Evolutionary conservation across 805 yeast genomes (phyloP).

Genomic region (Suhomyces faveliae): DNA sequence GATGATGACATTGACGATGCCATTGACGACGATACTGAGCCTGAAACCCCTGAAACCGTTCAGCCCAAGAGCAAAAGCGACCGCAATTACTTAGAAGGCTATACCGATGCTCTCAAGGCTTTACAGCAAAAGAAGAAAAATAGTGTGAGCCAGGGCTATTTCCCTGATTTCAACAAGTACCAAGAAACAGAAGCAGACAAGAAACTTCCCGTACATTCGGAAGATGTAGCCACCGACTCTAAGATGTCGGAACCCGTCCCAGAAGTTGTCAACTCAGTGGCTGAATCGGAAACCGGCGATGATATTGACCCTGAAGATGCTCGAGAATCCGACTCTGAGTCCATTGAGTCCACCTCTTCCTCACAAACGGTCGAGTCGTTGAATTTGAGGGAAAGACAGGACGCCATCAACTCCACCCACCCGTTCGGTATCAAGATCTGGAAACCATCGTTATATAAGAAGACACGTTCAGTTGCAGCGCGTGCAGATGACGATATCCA

Average conservation of each 20-base stretch:
- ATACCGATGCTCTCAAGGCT: slow-evolving; percentile 62
- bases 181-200: neutral
- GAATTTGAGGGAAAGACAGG: slow-evolving; percentile 88
- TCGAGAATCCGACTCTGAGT: slow-evolving; percentile 23
- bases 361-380: slow-evolving; percentile 71
- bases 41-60: slow-evolving; percentile 37
- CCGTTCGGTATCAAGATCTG: slow-evolving; percentile 98
- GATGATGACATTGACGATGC: slow-evolving; percentile 77
- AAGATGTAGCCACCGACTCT: neutral
- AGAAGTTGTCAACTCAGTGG: neutral
- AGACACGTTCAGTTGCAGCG: slow-evolving; percentile 83
- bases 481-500: slow-evolving; percentile 94
- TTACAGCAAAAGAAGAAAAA: slow-evolving; percentile 22
- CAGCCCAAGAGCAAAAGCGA: slow-evolving; percentile 23
- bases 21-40: slow-evolving; percentile 41
- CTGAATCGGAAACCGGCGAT: slow-evolving; percentile 7
- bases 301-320: slow-evolving; percentile 17
- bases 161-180: slow-evolving; percentile 9
- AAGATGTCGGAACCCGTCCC: neutral
- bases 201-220: neutral
- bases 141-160: slow-evolving; percentile 1
- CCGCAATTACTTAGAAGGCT: slow-evolving; percentile 62
- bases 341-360: slow-evolving; percentile 28
- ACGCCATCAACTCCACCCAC: slow-evolving; percentile 93
- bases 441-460: slow-evolving; percentile 97